These are phyloP conservation scores for Mimosa bimucronata DNA, from an alignment of 306 rosid genomes.

Conservation along the genomic window DNA sequence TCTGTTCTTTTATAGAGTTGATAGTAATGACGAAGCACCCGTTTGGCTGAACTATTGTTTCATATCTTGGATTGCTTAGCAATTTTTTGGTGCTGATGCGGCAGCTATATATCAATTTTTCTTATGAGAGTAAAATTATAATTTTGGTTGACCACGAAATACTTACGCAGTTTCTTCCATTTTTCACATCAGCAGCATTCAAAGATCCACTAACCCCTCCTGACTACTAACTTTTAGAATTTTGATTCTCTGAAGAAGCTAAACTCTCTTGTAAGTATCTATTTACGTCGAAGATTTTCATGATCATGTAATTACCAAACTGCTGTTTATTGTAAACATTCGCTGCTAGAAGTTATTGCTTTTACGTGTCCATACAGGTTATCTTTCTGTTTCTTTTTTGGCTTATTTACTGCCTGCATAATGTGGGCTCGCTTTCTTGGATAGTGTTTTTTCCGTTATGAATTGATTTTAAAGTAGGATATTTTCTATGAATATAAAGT, in stretches of 20 bases:
- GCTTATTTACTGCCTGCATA: neutral
- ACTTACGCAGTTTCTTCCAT: conserved; percentile 27
- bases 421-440: neutral
- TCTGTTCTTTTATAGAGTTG: conserved; percentile 76
- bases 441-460: neutral
- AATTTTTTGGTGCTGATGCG: conserved; percentile 56
- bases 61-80: conserved; percentile 55
- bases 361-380: neutral
- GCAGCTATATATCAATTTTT: conserved; percentile 50
- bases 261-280: conserved; percentile 42
- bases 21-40: conserved; percentile 58
- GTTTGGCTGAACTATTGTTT: conserved; percentile 58
- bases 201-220: conserved; percentile 1
- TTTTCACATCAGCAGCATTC: conserved; percentile 32
- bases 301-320: neutral
- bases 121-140: conserved; percentile 39
- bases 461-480: neutral
- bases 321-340: conserved; percentile 1
- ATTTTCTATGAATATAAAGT: neutral
- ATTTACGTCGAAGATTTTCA: neutral
- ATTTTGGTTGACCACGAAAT: conserved; percentile 47
- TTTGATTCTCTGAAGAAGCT: conserved; percentile 29
- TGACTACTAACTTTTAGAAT: conserved; percentile 20
- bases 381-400: neutral
- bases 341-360: neutral